Evolutionary conservation across 2,329 filamentous ascomycete species (phyloP), one percentile per base, ranked within the genome.

Genomic region (Botryotinia globosa): DNA sequence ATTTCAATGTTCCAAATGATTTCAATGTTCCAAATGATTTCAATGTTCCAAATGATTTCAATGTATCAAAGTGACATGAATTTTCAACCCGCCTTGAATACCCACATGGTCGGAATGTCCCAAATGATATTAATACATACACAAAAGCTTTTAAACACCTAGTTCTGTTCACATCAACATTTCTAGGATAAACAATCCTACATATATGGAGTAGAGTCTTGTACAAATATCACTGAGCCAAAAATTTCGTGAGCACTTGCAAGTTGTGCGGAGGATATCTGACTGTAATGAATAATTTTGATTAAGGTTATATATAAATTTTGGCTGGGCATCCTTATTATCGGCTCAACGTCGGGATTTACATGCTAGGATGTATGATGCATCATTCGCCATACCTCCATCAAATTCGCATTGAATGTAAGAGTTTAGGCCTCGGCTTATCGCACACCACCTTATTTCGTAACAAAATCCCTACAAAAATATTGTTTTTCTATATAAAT

Each of bases 321-420:
- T n/a, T 25, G 5, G 32, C 34, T 61, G 58, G 12, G 22, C n/a
- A n/a, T n/a, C n/a, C n/a, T n/a, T 61, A 61, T 25, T 25, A 29
- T 66, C 34, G 62, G 64, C 12, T 39, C 64, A 66, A 66, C 10
- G 9, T 65, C 32, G 25, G 63, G 12, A 51, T 66, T 66, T 51
- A 51, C 44, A 7, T 29, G 20, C 22, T 0, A 51, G 32, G 29
- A 48, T 65, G 16, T 10, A 65, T 48, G 42, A n/a, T n/a, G 29
- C 44, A 51, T 66, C 22, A 66, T 66, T 37, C 63, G 32, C 63
- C 32, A 66, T 66, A 66, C 22, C 44, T 39, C 32, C 32, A 14
- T 66, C 63, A 51, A 66, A 66, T 66, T 66, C 32, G 62, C 62
- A 45, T n/a, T 39, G 44, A 42, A 37, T n/a, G 8, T 16, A n/a